Evolutionary conservation across 768 basidiomycete genomes (phyloP).

Genomic region (Mycena alexandri): DNA sequence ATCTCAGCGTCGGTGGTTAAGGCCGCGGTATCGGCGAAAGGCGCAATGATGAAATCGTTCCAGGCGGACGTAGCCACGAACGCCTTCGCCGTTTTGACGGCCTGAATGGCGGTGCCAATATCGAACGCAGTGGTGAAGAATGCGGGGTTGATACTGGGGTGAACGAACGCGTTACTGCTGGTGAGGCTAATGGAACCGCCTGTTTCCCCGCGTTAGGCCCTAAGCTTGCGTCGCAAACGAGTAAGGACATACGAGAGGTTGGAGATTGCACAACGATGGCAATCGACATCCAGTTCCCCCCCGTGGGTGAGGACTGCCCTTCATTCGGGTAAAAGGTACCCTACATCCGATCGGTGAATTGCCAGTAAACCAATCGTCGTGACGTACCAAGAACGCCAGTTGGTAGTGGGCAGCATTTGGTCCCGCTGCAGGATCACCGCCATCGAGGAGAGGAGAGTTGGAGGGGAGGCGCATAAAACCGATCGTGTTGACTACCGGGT

Average conservation of each 20-base stretch:
- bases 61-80: conserved; percentile 28
- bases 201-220: background rate
- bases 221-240: no score
- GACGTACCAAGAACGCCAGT: conserved; percentile 23
- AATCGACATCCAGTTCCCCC: conserved; percentile 29
- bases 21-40: conserved; percentile 7
- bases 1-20: conserved; percentile 16
- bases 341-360: background rate
- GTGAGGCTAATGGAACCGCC: conserved; percentile 22
- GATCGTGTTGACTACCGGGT: conserved; percentile 24
- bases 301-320: conserved; percentile 13
- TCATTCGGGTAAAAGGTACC: conserved; percentile 19
- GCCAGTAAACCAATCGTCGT: background rate
- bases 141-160: conserved; percentile 30
- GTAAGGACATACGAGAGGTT: conserved; percentile 16
- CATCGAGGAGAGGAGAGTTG: background rate
- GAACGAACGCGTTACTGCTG: conserved; percentile 19
- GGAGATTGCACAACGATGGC: conserved; percentile 25
- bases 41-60: conserved; percentile 18
- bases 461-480: conserved; percentile 21
- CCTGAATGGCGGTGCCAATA: conserved; percentile 20
- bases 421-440: conserved; percentile 24
- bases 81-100: background rate
- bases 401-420: conserved; percentile 27
- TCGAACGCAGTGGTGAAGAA: conserved; percentile 30